These are phyloP conservation scores for Ascosphaera pollenicola DNA, from an alignment of 2,329 filamentous ascomycete species.

Conservation along the genomic window DNA sequence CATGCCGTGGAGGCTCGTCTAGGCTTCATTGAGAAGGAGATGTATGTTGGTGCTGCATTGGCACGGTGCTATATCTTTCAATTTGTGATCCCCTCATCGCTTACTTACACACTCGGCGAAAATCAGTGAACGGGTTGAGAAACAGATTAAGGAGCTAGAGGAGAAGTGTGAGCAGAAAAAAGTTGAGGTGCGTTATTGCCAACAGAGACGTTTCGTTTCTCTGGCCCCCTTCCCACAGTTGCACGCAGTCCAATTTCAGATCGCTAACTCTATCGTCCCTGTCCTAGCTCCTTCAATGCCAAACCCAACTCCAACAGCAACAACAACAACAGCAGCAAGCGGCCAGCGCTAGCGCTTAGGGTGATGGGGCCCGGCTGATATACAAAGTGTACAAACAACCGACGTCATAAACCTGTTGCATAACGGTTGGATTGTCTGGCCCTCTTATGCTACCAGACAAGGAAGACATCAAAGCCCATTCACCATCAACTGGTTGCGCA, in stretches of 20 bases:
- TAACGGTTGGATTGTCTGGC: too few species aligned
- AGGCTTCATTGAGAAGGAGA: slow-evolving; percentile 84
- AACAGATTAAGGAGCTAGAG: slow-evolving; percentile 40
- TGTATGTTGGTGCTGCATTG: slow-evolving; percentile 35
- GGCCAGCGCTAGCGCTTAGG: slow-evolving; percentile 5
- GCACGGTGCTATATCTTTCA: not conserved
- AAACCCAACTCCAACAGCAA: slow-evolving; percentile 10
- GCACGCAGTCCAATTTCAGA: slow-evolving; percentile 1
- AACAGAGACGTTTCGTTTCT: not conserved
- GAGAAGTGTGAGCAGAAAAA: slow-evolving; percentile 43
- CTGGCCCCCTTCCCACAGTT: not conserved
- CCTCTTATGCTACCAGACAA: too few species aligned
- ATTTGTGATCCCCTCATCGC: too few species aligned
- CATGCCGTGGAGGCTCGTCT: slow-evolving; percentile 77
- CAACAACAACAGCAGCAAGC: slow-evolving; percentile 15
- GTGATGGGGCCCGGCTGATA: too few species aligned
- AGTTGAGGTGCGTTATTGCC: slow-evolving; percentile 30
- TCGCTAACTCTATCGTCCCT: slow-evolving; percentile 4
- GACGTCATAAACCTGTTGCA: too few species aligned
- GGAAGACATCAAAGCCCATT: too few species aligned
- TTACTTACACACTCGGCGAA: not conserved
- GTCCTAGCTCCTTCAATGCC: slow-evolving; percentile 17
- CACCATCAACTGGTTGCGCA: too few species aligned
- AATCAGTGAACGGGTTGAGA: slow-evolving; percentile 40
- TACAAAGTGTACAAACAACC: too few species aligned